Percentiles rank a stretch among this genome's conserved stretches.
phyloP scores from a whole-genome alignment of 1,284 basidiomycete species.

The Ceratobasidium sp. region DNA sequence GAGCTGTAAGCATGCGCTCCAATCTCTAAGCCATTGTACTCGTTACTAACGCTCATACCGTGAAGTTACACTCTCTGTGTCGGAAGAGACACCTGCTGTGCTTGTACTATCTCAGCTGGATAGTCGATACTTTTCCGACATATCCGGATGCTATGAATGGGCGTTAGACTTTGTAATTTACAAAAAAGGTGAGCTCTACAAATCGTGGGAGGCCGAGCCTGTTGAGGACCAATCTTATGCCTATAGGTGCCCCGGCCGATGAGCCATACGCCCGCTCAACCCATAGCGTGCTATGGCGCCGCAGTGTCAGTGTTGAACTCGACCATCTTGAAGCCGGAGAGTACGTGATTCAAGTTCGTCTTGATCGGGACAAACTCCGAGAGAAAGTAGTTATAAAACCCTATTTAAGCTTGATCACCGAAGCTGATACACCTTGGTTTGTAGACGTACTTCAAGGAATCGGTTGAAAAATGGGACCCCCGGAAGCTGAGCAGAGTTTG shows the following conservation, averaged over 20 bases:
- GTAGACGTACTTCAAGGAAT: conserved; percentile 30
- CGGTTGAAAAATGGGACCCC: conserved; percentile 34
- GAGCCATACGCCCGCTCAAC: conserved; percentile 18
- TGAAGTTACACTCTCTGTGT: conserved; percentile 21
- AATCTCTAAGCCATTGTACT: neutral
- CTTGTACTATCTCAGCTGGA: conserved; percentile 17
- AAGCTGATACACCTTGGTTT: neutral
- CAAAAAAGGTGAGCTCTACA: conserved; percentile 1
- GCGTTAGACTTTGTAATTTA: conserved; percentile 30
- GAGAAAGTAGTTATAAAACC: conserved; percentile 22
- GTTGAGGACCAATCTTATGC: neutral
- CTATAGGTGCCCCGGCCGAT: conserved; percentile 2
- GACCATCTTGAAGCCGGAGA: conserved; percentile 28
- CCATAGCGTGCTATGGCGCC: conserved; percentile 18
- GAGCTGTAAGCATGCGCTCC: conserved; percentile 36
- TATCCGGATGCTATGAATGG: conserved; percentile 23
- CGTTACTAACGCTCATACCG: neutral
- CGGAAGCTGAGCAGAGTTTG: conserved; percentile 40
- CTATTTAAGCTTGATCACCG: too few species aligned
- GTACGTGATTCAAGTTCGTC: conserved; percentile 17
- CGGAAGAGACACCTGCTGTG: conserved; percentile 5
- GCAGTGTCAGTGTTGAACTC: conserved; percentile 22
- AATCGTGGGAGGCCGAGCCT: too few species aligned
- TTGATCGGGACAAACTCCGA: conserved; percentile 28
- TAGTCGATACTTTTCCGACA: neutral